These are phyloP conservation scores for Thamnidium elegans DNA, from an alignment of 192 early-diverging fungal genomes.

Conservation along the genomic window DNA sequence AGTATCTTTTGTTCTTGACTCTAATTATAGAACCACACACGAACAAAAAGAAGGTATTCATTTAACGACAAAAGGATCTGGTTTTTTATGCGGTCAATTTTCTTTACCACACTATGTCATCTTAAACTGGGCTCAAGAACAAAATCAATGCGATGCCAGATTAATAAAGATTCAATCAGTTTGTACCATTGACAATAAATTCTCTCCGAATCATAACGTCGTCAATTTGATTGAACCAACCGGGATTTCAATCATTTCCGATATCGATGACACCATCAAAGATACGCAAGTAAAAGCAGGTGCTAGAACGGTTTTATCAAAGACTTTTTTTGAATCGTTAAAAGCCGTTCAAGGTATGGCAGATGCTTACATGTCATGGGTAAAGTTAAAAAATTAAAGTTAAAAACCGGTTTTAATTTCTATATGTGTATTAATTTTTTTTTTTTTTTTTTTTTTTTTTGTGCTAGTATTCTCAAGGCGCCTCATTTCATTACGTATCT, in stretches of 20 bases:
- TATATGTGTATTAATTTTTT: slow-evolving; percentile 14
- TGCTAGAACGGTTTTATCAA: slow-evolving; percentile 59
- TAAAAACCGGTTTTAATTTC: background rate
- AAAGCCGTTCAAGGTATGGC: slow-evolving; percentile 45
- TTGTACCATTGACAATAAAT: slow-evolving; percentile 10
- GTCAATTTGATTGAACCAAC: slow-evolving; percentile 60
- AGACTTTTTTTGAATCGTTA: slow-evolving; percentile 60
- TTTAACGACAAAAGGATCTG: background rate
- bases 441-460: slow-evolving; percentile 8
- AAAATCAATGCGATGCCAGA: slow-evolving; percentile 14
- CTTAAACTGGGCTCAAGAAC: slow-evolving; percentile 12
- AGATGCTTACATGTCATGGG: slow-evolving; percentile 47
- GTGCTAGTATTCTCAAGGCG: slow-evolving; percentile 54
- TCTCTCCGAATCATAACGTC: slow-evolving; percentile 31
- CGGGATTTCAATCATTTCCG: slow-evolving; percentile 79
- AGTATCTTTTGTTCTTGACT: slow-evolving; percentile 4
- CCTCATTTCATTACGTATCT: slow-evolving; percentile 82
- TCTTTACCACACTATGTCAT: background rate
- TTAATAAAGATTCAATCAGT: slow-evolving; percentile 1
- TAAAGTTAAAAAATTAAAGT: too few relatives aligned
- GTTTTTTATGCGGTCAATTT: background rate
- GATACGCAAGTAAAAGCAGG: slow-evolving; percentile 70
- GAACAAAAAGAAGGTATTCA: background rate
- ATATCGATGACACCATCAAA: slow-evolving; percentile 94
- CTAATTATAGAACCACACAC: slow-evolving; percentile 1